Percentiles rank a stretch among this genome's conserved stretches.
These are phyloP conservation scores for Diophrys sp. DNA, from an alignment of 73 alveolate species.

Conservation along the genomic window DNA sequence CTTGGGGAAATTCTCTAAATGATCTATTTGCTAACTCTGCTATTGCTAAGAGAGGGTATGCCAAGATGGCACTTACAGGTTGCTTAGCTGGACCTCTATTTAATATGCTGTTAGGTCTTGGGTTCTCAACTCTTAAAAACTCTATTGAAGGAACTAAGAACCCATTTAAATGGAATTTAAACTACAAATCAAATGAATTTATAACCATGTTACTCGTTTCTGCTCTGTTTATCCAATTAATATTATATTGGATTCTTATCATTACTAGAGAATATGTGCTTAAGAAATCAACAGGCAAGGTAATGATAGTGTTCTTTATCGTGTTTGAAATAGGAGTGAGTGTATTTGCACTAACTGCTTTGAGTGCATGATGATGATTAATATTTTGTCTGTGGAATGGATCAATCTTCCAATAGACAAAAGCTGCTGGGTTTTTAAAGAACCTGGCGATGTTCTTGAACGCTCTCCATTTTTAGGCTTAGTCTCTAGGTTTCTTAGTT, in stretches of 20 bases:
- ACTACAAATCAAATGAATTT: not conserved
- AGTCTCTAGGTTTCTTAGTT: slow-evolving; percentile 55
- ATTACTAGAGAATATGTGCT: not conserved
- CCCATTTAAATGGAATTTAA: too few species aligned
- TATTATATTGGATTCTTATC: too few species aligned
- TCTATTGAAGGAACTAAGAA: not conserved
- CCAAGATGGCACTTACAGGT: slow-evolving; percentile 97
- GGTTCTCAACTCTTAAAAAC: slow-evolving; percentile 65
- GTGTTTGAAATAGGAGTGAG: not conserved
- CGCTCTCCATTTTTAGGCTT: slow-evolving; percentile 78
- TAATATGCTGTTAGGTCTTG: slow-evolving; percentile 92
- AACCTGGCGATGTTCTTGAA: slow-evolving; percentile 83
- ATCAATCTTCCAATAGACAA: slow-evolving; percentile 72
- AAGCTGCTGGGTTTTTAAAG: slow-evolving; percentile 77
- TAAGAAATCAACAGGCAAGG: not conserved
- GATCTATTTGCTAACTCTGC: slow-evolving; percentile 89
- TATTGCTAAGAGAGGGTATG: slow-evolving; percentile 89
- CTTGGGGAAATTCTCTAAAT: slow-evolving; percentile 95
- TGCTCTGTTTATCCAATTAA: not conserved
- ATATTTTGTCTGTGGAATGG: slow-evolving; percentile 43
- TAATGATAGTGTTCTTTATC: not conserved
- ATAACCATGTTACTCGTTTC: not conserved
- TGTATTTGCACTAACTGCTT: not conserved
- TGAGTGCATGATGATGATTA: too few species aligned
- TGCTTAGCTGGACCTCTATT: slow-evolving; percentile 97